Evolutionary conservation across 2,329 filamentous ascomycete genomes (phyloP), one percentile per base, ranked within the genome.

Genomic region (Fusarium sambucinum): DNA sequence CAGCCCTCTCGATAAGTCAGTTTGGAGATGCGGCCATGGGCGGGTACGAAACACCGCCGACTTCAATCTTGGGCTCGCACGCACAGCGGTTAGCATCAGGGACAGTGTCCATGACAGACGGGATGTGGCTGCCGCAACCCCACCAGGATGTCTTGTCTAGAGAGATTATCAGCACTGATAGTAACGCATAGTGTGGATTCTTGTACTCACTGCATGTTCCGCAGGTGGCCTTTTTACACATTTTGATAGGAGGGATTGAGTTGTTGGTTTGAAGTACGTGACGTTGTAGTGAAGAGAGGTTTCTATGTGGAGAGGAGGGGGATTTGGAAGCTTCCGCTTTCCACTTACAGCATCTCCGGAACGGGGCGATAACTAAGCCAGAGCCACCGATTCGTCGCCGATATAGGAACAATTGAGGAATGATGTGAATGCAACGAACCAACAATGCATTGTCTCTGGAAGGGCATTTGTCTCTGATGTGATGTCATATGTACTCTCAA

Each of bases 201-300:
- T 23, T 21, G 17, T 21, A 82, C 87, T 73, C 83, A 91, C 89
- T 81, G 81, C 90, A 92, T 52, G 81, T 85, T 65, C 80, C 79
- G 79, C 90, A 92, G 62, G 80, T 84, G 25, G 87, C 85, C 77
- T 87, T 87, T 78, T 84, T 89, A 77, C 90, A 92, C 90, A 92
- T 92, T 35, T 19, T 76, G 29, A 40, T 29, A 21, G 32, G 16
- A n/a, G 14, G 3, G 27, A 51, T 19, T 51, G 12, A 9, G 23
- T 51, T 40, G 33, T 51, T 19, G n/a, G 13, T 29, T 27, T 25
- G 29, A 16, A 58, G 38, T 41, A 21, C 17, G 33, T 58, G 37
- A 29, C 27, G 42, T 45, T 45, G 35, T 16, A n/a, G 25, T 42
- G 7, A 61, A 48, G 47, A 45, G 17, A 29, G 25, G 25, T 19